A percentile compares a stretch with the other conserved stretches of the same genome.
phyloP scores from a whole-genome alignment of 2,329 filamentous ascomycete genomes.

The Talaromyces rugulosus region DNA sequence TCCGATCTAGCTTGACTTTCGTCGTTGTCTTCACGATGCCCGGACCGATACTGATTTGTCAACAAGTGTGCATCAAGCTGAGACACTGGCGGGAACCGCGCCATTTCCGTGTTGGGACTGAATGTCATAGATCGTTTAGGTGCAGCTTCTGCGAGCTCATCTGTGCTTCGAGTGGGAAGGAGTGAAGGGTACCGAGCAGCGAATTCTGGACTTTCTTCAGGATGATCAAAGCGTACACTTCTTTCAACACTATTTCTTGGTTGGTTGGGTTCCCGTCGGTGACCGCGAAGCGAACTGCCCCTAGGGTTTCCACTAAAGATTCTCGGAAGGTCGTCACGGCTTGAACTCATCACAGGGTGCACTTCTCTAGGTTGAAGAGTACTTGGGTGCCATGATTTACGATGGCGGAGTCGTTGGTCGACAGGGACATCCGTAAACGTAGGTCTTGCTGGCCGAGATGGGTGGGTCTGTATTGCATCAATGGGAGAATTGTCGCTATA shows the following conservation, averaged over 20 bases:
- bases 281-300: neutral
- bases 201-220: constrained; percentile 28
- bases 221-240: constrained; percentile 21
- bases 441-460: neutral
- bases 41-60: constrained; percentile 17
- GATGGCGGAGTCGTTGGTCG: constrained; percentile 3
- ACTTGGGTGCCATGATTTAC: constrained; percentile 8
- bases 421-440: neutral
- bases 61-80: constrained; percentile 34
- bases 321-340: constrained; percentile 2
- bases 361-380: constrained; percentile 5
- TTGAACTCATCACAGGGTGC: neutral
- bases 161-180: constrained; percentile 17
- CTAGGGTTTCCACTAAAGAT: constrained; percentile 8
- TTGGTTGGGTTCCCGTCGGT: neutral
- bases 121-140: constrained; percentile 18
- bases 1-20: neutral
- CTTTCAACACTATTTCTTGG: neutral
- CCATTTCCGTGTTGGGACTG: constrained; percentile 21
- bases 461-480: constrained; percentile 8
- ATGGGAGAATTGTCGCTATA: constrained; percentile 29
- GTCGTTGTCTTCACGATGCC: neutral
- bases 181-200: constrained; percentile 33
- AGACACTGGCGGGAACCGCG: constrained; percentile 34
- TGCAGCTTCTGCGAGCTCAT: constrained; percentile 1